Evolutionary conservation across 768 basidiomycete species (phyloP).

Genomic region (Lyophyllum semitale): DNA sequence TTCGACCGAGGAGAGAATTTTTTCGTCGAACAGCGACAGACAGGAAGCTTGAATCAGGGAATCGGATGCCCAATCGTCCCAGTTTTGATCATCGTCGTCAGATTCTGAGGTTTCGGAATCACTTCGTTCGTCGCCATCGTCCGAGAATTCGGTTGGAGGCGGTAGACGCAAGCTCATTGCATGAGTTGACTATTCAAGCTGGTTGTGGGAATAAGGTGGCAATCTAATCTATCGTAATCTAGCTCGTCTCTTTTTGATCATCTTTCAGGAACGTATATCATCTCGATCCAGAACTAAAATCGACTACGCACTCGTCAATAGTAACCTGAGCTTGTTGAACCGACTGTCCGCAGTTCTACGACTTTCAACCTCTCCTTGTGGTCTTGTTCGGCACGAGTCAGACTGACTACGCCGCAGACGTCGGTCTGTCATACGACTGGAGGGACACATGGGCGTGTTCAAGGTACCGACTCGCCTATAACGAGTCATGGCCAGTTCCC

Average conservation of each 20-base stretch:
- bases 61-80: slow-evolving; percentile 83
- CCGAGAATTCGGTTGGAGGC: slow-evolving; percentile 23
- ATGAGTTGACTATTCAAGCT: not conserved
- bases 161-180: slow-evolving; percentile 44
- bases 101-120: slow-evolving; percentile 32
- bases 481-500: too few relatives aligned
- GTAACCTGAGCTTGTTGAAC: too few relatives aligned
- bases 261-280: too few relatives aligned
- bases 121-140: slow-evolving; percentile 22
- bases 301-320: not conserved
- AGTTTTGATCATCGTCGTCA: slow-evolving; percentile 59
- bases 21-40: slow-evolving; percentile 76
- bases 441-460: not conserved
- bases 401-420: not conserved
- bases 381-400: not conserved
- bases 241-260: not conserved
- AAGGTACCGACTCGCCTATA: not conserved
- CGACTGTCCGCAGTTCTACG: not conserved
- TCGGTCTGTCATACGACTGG: not conserved
- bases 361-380: not conserved
- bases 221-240: slow-evolving; percentile 16
- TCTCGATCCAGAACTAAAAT: too few relatives aligned
- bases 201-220: not conserved
- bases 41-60: slow-evolving; percentile 54
- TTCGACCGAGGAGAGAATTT: slow-evolving; percentile 55